A percentile compares a stretch with the other conserved stretches of the same genome.
Evolutionary conservation across 2,329 filamentous ascomycete genomes (phyloP).

Genomic region (Aspergillus quadricinctus): DNA sequence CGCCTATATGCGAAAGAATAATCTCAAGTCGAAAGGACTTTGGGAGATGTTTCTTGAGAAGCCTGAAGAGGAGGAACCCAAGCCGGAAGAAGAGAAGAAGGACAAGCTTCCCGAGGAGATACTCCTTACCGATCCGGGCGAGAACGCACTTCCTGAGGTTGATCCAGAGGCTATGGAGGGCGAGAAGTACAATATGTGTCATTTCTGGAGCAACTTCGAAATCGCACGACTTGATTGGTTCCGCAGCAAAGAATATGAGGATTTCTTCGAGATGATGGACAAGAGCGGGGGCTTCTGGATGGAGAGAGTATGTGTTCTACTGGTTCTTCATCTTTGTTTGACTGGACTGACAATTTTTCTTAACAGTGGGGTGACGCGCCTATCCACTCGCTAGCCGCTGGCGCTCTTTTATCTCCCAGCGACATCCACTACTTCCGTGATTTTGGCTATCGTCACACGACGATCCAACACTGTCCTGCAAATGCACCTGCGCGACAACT

Average conservation of each 20-base stretch:
- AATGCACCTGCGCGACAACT: conserved; percentile 89
- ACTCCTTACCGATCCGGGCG: conserved; percentile 67
- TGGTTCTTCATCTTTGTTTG: conserved; percentile 16
- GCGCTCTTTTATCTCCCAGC: conserved; percentile 70
- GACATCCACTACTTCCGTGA: conserved; percentile 99
- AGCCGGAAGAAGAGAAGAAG: conserved; percentile 60
- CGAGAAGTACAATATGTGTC: conserved; percentile 99
- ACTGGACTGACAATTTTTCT: conserved; percentile 27
- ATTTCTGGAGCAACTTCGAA: conserved; percentile 99
- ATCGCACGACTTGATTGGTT: conserved; percentile 95
- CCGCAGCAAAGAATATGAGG: conserved; percentile 93
- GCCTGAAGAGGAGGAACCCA: conserved; percentile 44
- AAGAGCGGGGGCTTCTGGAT: conserved; percentile 98
- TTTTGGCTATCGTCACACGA: conserved; percentile 96
- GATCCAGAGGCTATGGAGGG: conserved; percentile 94
- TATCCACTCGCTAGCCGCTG: conserved; percentile 94
- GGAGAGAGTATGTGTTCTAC: conserved; percentile 69
- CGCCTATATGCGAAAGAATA: conserved; percentile 90
- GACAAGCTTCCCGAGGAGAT: conserved; percentile 78
- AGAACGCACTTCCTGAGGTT: conserved; percentile 69
- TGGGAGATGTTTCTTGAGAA: conserved; percentile 99
- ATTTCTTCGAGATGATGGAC: conserved; percentile 99
- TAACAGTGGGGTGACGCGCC: conserved; percentile 93
- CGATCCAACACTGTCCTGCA: conserved; percentile 95
- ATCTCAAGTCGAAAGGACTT: conserved; percentile 81